Percentiles rank a stretch among this genome's conserved stretches.
phyloP scores from a whole-genome alignment of 1,284 basidiomycete genomes.

The Apiotrichum montevideense region DNA sequence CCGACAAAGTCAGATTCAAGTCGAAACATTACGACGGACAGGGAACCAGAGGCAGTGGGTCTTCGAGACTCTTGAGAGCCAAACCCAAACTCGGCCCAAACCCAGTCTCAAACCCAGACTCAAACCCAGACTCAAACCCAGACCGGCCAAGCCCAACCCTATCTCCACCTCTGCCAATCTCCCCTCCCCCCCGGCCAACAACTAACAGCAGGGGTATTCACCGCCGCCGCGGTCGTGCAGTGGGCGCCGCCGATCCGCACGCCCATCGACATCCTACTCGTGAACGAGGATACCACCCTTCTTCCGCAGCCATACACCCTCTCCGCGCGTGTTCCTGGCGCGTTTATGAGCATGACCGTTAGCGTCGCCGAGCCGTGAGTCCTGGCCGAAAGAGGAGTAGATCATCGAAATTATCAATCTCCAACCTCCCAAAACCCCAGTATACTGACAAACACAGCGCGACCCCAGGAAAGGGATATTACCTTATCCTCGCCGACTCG shows the following conservation, averaged over 20 bases:
- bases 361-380: background rate
- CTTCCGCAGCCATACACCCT: conserved; percentile 3
- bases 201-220: conserved; percentile 3
- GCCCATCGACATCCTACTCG: conserved; percentile 3
- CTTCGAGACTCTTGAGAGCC: too few species aligned
- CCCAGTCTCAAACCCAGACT: too few species aligned
- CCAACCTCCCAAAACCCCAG: background rate
- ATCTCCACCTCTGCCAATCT: too few species aligned
- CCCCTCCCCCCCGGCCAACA: too few species aligned
- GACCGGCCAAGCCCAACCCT: too few species aligned
- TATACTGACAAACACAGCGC: background rate
- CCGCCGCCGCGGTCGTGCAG: conserved; percentile 1
- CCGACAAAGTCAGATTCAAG: too few species aligned
- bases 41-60: too few species aligned
- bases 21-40: too few species aligned
- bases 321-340: background rate
- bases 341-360: background rate
- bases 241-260: conserved; percentile 6
- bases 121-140: too few species aligned
- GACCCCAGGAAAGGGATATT: background rate
- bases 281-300: conserved; percentile 1
- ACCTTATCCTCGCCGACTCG: background rate
- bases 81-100: too few species aligned
- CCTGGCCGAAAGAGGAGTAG: background rate
- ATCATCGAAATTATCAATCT: too few species aligned